Evolutionary conservation across 495 filamentous ascomycete species (phyloP).

Genomic region (Annulohypoxylon nitens): DNA sequence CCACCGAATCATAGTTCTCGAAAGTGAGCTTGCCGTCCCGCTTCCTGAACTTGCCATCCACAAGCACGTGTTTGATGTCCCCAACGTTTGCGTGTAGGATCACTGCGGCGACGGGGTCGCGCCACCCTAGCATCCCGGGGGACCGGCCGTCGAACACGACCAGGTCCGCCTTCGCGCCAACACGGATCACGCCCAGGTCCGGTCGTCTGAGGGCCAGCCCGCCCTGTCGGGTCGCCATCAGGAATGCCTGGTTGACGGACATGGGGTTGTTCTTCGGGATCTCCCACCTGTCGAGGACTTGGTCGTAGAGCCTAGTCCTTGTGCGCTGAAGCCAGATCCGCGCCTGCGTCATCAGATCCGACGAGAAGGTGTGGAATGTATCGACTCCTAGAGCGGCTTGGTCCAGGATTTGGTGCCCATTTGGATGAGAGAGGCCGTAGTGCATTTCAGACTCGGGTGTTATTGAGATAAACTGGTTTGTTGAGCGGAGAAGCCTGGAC

Average conservation of each 20-base stretch:
- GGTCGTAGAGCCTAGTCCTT: conserved; percentile 49
- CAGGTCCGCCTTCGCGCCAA: conserved; percentile 64
- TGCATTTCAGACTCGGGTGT: conserved; percentile 59
- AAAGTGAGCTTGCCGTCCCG: conserved; percentile 52
- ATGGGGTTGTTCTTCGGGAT: conserved; percentile 58
- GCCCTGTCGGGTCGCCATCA: conserved; percentile 63
- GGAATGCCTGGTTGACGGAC: conserved; percentile 63
- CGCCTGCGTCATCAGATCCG: conserved; percentile 55
- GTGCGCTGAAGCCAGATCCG: conserved; percentile 57
- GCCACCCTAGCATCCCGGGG: conserved; percentile 63
- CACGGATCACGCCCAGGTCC: conserved; percentile 61
- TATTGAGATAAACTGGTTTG: conserved; percentile 56
- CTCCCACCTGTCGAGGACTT: conserved; percentile 54
- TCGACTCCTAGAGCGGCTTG: conserved; percentile 55
- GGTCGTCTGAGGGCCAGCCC: conserved; percentile 59
- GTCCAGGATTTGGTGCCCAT: conserved; percentile 51
- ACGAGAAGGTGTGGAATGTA: conserved; percentile 53
- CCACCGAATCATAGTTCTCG: conserved; percentile 45
- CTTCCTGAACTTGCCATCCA: conserved; percentile 61
- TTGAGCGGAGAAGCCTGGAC: conserved; percentile 46
- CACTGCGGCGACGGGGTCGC: conserved; percentile 65
- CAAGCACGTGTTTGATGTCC: conserved; percentile 62
- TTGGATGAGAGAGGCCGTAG: conserved; percentile 53
- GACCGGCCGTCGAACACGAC: conserved; percentile 63
- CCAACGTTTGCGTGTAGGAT: conserved; percentile 63